A percentile compares a stretch with the other conserved stretches of the same genome.
Evolutionary conservation across 2,329 filamentous ascomycete genomes (phyloP).

Genomic region (Calycina herbarum): DNA sequence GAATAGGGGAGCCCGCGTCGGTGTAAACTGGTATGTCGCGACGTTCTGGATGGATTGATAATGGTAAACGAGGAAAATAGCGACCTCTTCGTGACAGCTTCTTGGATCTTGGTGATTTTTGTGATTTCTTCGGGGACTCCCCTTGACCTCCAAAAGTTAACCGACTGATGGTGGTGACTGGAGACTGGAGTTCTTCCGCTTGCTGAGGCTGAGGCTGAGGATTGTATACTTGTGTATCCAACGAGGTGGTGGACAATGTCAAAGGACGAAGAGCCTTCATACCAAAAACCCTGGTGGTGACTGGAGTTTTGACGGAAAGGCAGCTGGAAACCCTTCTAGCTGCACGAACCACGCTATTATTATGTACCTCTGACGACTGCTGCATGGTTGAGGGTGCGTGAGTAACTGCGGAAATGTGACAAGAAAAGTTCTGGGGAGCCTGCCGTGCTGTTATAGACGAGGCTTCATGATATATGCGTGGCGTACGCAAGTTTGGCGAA

Average conservation of each 20-base stretch:
- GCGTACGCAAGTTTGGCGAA: neutral
- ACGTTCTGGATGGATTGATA: conserved; percentile 15
- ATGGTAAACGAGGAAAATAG: conserved; percentile 11
- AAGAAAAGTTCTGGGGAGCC: neutral
- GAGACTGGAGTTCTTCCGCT: conserved; percentile 1
- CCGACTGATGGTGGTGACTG: conserved; percentile 9
- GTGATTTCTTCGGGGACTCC: conserved; percentile 1
- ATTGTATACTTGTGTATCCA: conserved; percentile 15
- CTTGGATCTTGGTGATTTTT: conserved; percentile 9
- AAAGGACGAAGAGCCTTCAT: conserved; percentile 33
- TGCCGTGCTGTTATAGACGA: neutral
- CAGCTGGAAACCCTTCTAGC: conserved; percentile 3
- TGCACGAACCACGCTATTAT: neutral
- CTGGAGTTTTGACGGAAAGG: conserved; percentile 20
- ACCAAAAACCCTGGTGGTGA: conserved; percentile 21
- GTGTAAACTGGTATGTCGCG: conserved; percentile 28
- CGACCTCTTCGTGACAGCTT: conserved; percentile 6
- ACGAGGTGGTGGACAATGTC: conserved; percentile 24
- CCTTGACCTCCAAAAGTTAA: conserved; percentile 19
- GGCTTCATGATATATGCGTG: conserved; percentile 7
- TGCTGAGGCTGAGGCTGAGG: neutral
- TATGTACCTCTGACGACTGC: neutral
- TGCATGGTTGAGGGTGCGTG: neutral
- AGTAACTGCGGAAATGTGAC: neutral
- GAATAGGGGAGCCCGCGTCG: conserved; percentile 11